phyloP scores from a whole-genome alignment of 164 flowering plant genomes.

The Sedum album region DNA sequence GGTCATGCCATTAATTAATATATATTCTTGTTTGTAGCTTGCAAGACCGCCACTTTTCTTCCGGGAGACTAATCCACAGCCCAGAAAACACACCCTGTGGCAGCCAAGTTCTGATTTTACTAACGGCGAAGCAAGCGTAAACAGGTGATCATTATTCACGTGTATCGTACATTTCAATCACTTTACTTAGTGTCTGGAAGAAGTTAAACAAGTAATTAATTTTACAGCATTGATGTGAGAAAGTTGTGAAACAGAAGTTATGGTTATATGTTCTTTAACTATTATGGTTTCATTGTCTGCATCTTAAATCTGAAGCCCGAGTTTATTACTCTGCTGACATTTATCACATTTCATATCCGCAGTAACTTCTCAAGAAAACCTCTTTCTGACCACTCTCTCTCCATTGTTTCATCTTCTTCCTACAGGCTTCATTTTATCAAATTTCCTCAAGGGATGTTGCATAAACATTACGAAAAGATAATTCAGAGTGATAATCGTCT shows the following conservation, averaged over 20 bases:
- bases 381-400: background rate
- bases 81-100: slow-evolving; percentile 60
- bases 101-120: slow-evolving; percentile 48
- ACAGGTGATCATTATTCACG: too few species aligned
- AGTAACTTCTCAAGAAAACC: slow-evolving; percentile 1
- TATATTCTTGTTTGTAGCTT: slow-evolving; percentile 29
- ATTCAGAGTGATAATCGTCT: slow-evolving; percentile 80
- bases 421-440: slow-evolving; percentile 72
- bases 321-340: slow-evolving; percentile 34
- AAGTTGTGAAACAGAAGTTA: too few species aligned
- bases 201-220: too few species aligned
- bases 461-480: slow-evolving; percentile 79
- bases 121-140: slow-evolving; percentile 51
- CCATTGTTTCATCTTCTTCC: background rate
- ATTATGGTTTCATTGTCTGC: slow-evolving; percentile 18
- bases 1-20: background rate
- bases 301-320: background rate
- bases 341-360: too few species aligned
- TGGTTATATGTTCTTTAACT: too few species aligned
- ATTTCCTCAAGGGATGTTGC: too few species aligned
- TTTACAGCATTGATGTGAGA: too few species aligned
- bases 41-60: slow-evolving; percentile 37
- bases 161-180: too few species aligned
- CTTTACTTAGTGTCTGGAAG: background rate
- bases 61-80: slow-evolving; percentile 43